Evolutionary conservation across 495 filamentous ascomycete species (phyloP), one percentile per base, ranked within the genome.

Genomic region (Tuber aestivum): DNA sequence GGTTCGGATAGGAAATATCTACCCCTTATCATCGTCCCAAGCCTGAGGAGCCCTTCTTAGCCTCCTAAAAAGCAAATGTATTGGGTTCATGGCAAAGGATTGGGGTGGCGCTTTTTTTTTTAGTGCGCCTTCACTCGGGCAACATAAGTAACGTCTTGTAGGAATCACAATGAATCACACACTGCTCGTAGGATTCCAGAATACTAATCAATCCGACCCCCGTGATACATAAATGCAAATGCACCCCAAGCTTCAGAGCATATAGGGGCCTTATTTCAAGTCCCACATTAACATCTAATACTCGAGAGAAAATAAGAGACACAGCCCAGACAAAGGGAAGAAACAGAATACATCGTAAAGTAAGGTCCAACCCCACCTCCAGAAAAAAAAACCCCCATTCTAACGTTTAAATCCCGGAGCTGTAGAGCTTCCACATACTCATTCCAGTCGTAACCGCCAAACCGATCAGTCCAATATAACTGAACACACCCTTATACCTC

Each of bases 391-490:
- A 35, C 8, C 3, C 56, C 56, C 32, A 65, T 18, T 4, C 27
- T 65, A 14, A 65, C 27, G 12, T 65, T 65, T 20, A 65, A 65
- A 35, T 6, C 16, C 56, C 56, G 32, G 44, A 12, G 61, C 68
- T 61, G 74, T 48, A 79, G 37, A 76, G 0, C 37, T 41, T 32
- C 27, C 45, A 79, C 20, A 32, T 21, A 7, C 56, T 73, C 78
- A 79, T 69, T 45, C 81, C 85, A 75, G 80, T 84, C 79, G 87
- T 75, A 68, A 83, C 82, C 84, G 87, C 84, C 69, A 89, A 79
- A 42, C 82, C 87, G 70, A 84, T 73, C 83, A 88, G 85, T 32
- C 79, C 83, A 21, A 87, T 69, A 82, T 76, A 84, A 74, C 82
- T 86, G 72, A 83, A 77, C 0, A 37, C 40, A 16, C 87, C 87